Conservation (phyloP, 306 rosid species). For the Pterocarpus macrocarpus region DNA sequence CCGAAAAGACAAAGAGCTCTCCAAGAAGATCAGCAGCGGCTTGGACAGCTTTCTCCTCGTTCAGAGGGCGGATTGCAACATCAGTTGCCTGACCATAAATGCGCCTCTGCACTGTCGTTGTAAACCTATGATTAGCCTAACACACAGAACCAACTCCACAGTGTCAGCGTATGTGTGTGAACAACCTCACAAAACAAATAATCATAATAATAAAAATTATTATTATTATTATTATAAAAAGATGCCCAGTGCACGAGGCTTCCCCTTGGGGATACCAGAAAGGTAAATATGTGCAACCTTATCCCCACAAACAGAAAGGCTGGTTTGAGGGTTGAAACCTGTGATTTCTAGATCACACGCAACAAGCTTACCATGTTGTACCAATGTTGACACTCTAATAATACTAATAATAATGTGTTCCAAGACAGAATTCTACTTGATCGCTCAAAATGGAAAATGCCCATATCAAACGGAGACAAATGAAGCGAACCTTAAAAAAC, state of each 20-base stretch:
- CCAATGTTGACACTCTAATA: no score
- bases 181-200: no score
- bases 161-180: no score
- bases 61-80: conserved; percentile 72
- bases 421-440: background rate
- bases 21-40: conserved; percentile 87
- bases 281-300: no score
- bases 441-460: conserved; percentile 14
- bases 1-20: conserved; percentile 80
- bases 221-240: no score
- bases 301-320: no score
- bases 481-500: background rate
- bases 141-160: conserved; percentile 41
- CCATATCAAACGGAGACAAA: background rate
- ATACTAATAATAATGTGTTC: background rate
- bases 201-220: no score
- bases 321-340: no score
- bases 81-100: conserved; percentile 77
- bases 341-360: no score
- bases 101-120: conserved; percentile 75
- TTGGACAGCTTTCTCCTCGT: conserved; percentile 88
- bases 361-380: no score
- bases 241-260: no score
- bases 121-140: conserved; percentile 74
- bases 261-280: no score